Evolutionary conservation across 2,329 filamentous ascomycete species (phyloP), one percentile per base, ranked within the genome.

Genomic region (Truncatella angustata): DNA sequence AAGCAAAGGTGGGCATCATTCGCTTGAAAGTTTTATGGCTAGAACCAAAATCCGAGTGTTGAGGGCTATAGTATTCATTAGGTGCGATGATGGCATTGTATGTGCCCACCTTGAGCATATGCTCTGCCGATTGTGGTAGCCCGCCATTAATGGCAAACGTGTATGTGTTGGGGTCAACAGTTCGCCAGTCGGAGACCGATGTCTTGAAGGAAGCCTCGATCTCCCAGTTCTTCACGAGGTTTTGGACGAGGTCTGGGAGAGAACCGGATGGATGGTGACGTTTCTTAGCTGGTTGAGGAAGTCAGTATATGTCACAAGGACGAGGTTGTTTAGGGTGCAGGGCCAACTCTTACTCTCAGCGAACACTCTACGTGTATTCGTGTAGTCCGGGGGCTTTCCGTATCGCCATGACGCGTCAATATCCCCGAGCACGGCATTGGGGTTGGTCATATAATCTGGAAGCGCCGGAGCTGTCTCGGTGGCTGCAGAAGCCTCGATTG

Each of bases 151-250:
- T 79, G 23, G 81, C 76, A 61, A 88, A 87, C 3, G 71, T 76
- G 72, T 87, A 88, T 26, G 76, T 78, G 5, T 70, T 63, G 4
- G 70, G 73, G 64, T 87, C 81, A 58, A 88, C 76, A 2, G 85
- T 88, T 42, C 84, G 77, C 85, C 85, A 88, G 67, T 88, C 81
- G 3, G 69, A 60, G 9, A 87, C 72, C 14, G 73, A 61, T 6
- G 77, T 76, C 69, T 88, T 88, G 77, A 85, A 87, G 0, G 82
- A 86, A 1, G 85, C 85, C 66, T 88, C 85, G 48, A 87, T 79
- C 66, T 88, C 85, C 85, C 85, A 88, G 65, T 88, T 88, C 71
- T 88, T 87, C 63, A 88, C 84, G 1, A 88, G 77, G 62, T 87
- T 88, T 65, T 87, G 79, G 35, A 88, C 84, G 4, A 88, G 76